phyloP scores from a whole-genome alignment of 179 eudicot species.

The Silene coronaria region DNA sequence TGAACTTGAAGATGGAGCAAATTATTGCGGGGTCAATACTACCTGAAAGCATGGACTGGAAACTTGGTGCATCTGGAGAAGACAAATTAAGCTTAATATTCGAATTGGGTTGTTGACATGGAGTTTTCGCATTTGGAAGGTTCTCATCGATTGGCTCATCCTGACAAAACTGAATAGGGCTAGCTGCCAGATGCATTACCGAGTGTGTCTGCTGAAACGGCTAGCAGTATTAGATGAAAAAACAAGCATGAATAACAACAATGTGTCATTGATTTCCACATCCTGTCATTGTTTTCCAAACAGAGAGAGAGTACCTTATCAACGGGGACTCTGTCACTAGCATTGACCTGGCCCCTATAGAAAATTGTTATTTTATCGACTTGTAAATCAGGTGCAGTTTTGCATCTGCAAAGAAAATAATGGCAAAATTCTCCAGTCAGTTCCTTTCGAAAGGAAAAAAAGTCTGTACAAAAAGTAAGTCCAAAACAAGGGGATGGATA shows the following conservation, averaged over 20 bases:
- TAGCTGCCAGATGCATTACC: conserved; percentile 73
- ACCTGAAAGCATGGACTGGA: conserved; percentile 35
- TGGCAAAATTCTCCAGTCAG: neutral
- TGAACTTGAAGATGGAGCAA: conserved; percentile 5
- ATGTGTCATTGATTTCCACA: conserved; percentile 9
- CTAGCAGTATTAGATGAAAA: conserved; percentile 27
- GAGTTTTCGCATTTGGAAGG: conserved; percentile 32
- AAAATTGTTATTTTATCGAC: conserved; percentile 73
- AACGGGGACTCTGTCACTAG: conserved; percentile 69
- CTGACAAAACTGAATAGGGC: conserved; percentile 46
- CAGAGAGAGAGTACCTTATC: conserved; percentile 58
- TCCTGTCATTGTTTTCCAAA: conserved; percentile 5
- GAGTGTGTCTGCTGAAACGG: conserved; percentile 50
- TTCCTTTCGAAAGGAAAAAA: no score
- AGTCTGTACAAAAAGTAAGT: no score
- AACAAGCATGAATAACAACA: neutral
- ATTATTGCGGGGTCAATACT: conserved; percentile 1
- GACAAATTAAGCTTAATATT: conserved; percentile 30
- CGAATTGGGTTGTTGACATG: conserved; percentile 38
- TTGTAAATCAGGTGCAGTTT: conserved; percentile 33
- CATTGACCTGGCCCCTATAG: conserved; percentile 82
- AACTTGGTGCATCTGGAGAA: conserved; percentile 22
- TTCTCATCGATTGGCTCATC: conserved; percentile 42
- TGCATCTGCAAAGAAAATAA: conserved; percentile 38
- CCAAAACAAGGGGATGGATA: no score